Conservation (phyloP, 345 rosid genomes). For the Brassica rapa region DNA sequence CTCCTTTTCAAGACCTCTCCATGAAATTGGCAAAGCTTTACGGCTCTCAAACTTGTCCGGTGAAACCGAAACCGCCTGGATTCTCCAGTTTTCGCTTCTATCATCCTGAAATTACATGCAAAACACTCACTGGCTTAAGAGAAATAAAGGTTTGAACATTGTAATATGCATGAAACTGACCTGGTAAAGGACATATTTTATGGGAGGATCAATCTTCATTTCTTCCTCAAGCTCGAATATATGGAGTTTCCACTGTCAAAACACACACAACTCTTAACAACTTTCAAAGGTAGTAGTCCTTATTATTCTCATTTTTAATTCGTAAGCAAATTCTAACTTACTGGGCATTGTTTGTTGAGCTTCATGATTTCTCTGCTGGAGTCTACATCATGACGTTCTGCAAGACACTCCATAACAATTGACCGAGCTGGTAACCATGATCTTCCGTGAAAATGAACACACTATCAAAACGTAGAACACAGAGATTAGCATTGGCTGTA, state of each 20-base stretch:
- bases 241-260: constrained; percentile 85
- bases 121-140: constrained; percentile 7
- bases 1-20: constrained; percentile 77
- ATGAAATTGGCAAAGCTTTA: constrained; percentile 69
- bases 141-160: background rate
- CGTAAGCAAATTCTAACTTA: constrained; percentile 44
- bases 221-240: constrained; percentile 84
- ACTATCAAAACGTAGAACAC: constrained; percentile 39
- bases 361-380: constrained; percentile 83
- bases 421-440: constrained; percentile 92
- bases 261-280: background rate
- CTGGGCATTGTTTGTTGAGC: constrained; percentile 66
- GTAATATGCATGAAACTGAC: constrained; percentile 38
- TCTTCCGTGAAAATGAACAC: constrained; percentile 61
- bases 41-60: constrained; percentile 78
- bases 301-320: background rate
- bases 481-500: background rate
- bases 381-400: constrained; percentile 53
- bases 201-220: constrained; percentile 61
- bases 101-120: constrained; percentile 60
- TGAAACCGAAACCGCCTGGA: constrained; percentile 78
- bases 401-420: constrained; percentile 69
- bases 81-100: constrained; percentile 75
- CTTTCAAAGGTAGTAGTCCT: constrained; percentile 7
- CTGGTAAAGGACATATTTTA: constrained; percentile 87